phyloP scores from a whole-genome alignment of 139 green algal species.

The Chlorella sorokiniana region DNA sequence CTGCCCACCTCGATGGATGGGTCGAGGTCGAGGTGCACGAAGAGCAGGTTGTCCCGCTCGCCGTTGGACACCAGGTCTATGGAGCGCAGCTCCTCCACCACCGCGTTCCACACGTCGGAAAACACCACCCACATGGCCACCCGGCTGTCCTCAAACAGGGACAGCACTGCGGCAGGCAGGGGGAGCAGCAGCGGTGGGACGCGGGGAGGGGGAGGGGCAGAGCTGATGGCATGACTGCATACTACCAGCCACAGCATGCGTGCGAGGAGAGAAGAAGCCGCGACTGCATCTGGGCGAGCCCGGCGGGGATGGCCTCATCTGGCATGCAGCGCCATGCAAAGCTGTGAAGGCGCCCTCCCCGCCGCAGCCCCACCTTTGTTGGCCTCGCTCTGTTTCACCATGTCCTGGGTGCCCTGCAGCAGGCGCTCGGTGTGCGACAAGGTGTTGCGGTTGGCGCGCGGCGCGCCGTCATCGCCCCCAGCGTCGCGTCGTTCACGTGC shows the following conservation, averaged over 20 bases:
- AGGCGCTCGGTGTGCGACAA: conserved; percentile 34
- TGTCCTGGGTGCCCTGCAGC: conserved; percentile 27
- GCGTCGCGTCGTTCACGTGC: conserved; percentile 26
- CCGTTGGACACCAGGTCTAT: conserved; percentile 45
- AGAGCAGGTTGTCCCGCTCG: conserved; percentile 52
- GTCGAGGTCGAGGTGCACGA: conserved; percentile 53
- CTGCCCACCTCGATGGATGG: conserved; percentile 28
- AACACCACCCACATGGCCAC: conserved; percentile 54
- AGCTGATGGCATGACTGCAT: no score
- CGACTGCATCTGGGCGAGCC: no score
- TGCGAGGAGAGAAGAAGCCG: no score
- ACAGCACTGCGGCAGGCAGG: not conserved
- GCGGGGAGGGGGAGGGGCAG: not conserved
- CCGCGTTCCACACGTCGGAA: conserved; percentile 55
- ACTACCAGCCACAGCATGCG: no score
- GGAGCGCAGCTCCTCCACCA: conserved; percentile 50
- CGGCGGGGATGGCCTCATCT: no score
- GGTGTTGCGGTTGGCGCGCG: conserved; percentile 17
- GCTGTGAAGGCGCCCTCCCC: not conserved
- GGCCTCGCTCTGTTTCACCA: conserved; percentile 11
- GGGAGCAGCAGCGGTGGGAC: not conserved
- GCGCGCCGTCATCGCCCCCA: not conserved
- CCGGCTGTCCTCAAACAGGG: conserved; percentile 33
- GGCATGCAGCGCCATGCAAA: not conserved
- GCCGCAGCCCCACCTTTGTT: not conserved